These are phyloP conservation scores for Seiridium cupressi DNA, from an alignment of 2,329 filamentous ascomycete genomes.

Conservation along the genomic window DNA sequence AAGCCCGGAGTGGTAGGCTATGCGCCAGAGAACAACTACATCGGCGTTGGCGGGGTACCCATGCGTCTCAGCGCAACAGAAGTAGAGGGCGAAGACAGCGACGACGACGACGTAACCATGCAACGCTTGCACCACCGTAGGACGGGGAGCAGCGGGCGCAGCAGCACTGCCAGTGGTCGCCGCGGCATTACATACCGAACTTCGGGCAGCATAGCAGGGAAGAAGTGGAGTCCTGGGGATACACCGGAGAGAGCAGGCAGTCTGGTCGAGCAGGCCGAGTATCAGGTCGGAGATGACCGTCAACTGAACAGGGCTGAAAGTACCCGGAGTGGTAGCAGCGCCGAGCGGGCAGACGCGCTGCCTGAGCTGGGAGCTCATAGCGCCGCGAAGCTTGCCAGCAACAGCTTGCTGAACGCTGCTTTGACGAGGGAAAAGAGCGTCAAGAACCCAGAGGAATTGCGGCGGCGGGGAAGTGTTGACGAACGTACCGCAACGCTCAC, in stretches of 20 bases:
- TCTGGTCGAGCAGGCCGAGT: constrained; percentile 41
- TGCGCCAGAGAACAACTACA: constrained; percentile 73
- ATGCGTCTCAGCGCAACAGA: constrained; percentile 93
- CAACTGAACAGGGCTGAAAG: constrained; percentile 40
- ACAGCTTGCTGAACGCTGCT: constrained; percentile 56
- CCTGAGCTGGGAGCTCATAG: constrained; percentile 46
- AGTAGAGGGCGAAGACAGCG: constrained; percentile 83
- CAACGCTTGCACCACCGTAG: constrained; percentile 62
- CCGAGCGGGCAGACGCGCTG: constrained; percentile 59
- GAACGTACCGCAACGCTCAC: constrained; percentile 77
- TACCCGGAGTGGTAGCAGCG: constrained; percentile 54
- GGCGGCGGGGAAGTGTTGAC: constrained; percentile 77
- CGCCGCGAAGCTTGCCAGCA: constrained; percentile 52
- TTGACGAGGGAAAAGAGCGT: constrained; percentile 64
- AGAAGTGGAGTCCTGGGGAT: constrained; percentile 51
- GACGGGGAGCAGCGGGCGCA: constrained; percentile 73
- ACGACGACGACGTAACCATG: constrained; percentile 61
- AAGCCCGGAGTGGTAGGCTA: constrained; percentile 79
- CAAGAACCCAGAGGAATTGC: constrained; percentile 69
- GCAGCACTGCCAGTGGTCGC: constrained; percentile 58
- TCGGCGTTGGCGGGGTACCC: constrained; percentile 75
- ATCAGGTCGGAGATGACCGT: constrained; percentile 23
- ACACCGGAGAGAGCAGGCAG: constrained; percentile 56
- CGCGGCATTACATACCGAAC: constrained; percentile 48
- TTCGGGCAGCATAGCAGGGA: constrained; percentile 44